Percentiles rank a stretch among this genome's conserved stretches.
These are phyloP conservation scores for Thraustotheca clavata DNA, from an alignment of 352 stramenopile genomes.

Conservation along the genomic window DNA sequence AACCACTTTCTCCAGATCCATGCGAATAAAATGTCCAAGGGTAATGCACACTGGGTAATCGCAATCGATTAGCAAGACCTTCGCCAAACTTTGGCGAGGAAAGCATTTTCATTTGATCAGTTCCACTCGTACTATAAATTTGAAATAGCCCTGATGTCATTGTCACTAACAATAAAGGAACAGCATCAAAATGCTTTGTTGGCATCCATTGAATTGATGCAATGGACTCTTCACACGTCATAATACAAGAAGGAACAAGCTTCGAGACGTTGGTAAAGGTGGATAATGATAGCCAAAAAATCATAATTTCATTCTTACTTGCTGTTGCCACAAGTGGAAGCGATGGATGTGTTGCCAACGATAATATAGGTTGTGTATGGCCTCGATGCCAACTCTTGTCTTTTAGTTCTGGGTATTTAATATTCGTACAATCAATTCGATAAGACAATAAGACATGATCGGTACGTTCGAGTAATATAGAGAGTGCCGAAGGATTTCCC, in stretches of 20 bases:
- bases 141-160: constrained; percentile 49
- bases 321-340: constrained; percentile 66
- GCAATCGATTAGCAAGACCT: constrained; percentile 16
- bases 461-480: constrained; percentile 60
- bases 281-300: constrained; percentile 80
- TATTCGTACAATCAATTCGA: constrained; percentile 37
- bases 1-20: constrained; percentile 44
- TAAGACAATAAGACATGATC: constrained; percentile 75
- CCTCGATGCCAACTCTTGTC: constrained; percentile 76
- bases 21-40: constrained; percentile 74
- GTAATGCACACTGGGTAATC: constrained; percentile 22
- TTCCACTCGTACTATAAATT: constrained; percentile 36
- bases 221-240: constrained; percentile 37
- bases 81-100: constrained; percentile 29
- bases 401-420: constrained; percentile 37
- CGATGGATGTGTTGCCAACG: constrained; percentile 64
- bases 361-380: constrained; percentile 55
- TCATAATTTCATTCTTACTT: constrained; percentile 53
- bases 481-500: constrained; percentile 57
- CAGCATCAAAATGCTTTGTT: constrained; percentile 72
- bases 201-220: constrained; percentile 75
- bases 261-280: constrained; percentile 71
- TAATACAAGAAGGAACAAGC: constrained; percentile 65
- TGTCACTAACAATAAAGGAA: constrained; percentile 56
- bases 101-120: constrained; percentile 36